Percentiles rank a stretch among this genome's conserved stretches.
These are phyloP conservation scores for Tubosaeta sp. DNA, from an alignment of 768 basidiomycete genomes.

Conservation along the genomic window DNA sequence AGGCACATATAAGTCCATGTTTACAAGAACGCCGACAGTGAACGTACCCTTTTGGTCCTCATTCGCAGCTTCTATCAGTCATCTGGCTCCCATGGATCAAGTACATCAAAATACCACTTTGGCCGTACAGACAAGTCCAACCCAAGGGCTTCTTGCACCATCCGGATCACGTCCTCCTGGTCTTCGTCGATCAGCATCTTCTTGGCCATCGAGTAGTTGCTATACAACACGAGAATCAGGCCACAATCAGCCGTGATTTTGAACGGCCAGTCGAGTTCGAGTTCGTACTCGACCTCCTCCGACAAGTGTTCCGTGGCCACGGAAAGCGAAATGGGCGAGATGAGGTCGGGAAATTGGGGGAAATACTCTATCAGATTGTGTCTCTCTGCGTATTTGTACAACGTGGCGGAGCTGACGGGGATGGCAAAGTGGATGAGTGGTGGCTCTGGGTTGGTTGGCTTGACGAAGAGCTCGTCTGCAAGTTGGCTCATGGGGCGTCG, in stretches of 20 bases:
- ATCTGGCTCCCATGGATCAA: too few species aligned
- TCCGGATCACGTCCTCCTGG: background rate
- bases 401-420: background rate
- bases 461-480: background rate
- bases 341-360: background rate
- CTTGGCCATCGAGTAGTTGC: background rate
- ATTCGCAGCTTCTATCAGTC: too few species aligned
- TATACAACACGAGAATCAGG: background rate
- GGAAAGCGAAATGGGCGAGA: background rate
- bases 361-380: background rate
- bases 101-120: too few species aligned
- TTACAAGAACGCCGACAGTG: too few species aligned
- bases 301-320: background rate
- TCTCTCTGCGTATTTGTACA: background rate
- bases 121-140: background rate
- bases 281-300: background rate
- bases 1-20: too few species aligned
- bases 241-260: background rate
- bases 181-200: background rate
- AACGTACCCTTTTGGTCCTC: too few species aligned
- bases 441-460: background rate
- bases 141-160: background rate
- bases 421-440: background rate
- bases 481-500: background rate
- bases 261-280: background rate